These are phyloP conservation scores for Trichophyton rubrum DNA, from an alignment of 2,329 filamentous ascomycete species.

Conservation along the genomic window DNA sequence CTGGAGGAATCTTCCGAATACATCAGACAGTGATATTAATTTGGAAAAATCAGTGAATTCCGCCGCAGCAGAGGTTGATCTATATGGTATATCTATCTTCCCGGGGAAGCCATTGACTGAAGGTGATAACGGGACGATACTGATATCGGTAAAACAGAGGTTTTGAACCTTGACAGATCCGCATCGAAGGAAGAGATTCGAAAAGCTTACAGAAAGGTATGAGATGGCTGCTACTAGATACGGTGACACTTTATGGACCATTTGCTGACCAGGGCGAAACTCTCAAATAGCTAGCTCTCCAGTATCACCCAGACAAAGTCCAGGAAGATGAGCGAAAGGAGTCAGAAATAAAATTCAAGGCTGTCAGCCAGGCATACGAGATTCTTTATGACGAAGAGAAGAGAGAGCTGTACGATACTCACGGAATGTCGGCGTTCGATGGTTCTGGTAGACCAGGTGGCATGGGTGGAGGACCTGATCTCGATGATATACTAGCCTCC, in stretches of 20 bases:
- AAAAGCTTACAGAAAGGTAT: constrained; percentile 89
- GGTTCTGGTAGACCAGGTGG: constrained; percentile 53
- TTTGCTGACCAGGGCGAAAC: background rate
- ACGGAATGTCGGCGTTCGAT: constrained; percentile 94
- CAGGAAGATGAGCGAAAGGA: constrained; percentile 61
- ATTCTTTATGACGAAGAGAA: constrained; percentile 95
- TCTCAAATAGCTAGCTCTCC: constrained; percentile 57
- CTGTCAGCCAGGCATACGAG: constrained; percentile 87
- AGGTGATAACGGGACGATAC: background rate
- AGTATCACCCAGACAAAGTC: constrained; percentile 92
- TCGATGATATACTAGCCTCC: constrained; percentile 84
- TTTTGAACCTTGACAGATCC: constrained; percentile 61
- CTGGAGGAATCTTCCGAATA: background rate
- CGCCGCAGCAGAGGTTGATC: constrained; percentile 40
- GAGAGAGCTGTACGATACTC: constrained; percentile 77
- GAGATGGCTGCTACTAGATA: constrained; percentile 14
- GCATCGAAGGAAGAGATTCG: constrained; percentile 74
- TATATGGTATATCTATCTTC: constrained; percentile 42
- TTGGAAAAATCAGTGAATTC: constrained; percentile 21
- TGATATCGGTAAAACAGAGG: constrained; percentile 42
- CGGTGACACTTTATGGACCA: background rate
- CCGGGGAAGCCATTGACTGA: background rate
- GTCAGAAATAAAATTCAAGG: constrained; percentile 86
- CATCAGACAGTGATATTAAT: background rate
- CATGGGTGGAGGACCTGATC: constrained; percentile 50